phyloP scores from a whole-genome alignment of 2,329 filamentous ascomycete genomes.

The Claviceps sp. region DNA sequence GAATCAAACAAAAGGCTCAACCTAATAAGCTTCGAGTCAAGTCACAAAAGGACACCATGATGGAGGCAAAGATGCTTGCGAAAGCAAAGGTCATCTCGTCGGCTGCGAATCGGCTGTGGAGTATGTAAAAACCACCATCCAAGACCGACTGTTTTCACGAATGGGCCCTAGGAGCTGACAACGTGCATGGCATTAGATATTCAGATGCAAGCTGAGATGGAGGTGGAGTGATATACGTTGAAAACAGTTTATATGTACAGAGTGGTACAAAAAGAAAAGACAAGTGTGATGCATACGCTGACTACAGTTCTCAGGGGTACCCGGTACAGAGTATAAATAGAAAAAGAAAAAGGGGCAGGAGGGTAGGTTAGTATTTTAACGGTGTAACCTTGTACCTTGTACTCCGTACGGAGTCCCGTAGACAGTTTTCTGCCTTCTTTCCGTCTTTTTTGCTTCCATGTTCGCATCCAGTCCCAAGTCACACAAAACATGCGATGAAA shows the following conservation, averaged over 20 bases:
- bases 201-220: conserved; percentile 37
- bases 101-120: conserved; percentile 58
- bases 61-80: conserved; percentile 47
- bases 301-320: no score
- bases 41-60: conserved; percentile 41
- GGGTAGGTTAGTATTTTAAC: no score
- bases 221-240: conserved; percentile 22
- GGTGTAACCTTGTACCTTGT: no score
- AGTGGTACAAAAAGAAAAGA: neutral
- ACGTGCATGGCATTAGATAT: conserved; percentile 21
- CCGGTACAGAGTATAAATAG: no score
- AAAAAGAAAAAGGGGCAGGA: no score
- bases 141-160: neutral
- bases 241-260: neutral
- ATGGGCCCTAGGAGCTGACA: neutral
- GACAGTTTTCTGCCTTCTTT: neutral
- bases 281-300: neutral
- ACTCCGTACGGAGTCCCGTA: neutral
- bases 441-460: neutral
- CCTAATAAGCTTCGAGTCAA: conserved; percentile 48
- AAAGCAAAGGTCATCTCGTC: conserved; percentile 57
- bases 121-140: conserved; percentile 24
- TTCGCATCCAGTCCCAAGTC: neutral
- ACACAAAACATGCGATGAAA: no score
- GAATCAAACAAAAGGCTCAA: conserved; percentile 36